These are phyloP conservation scores for Galeopsis tetrahit DNA, from an alignment of 257 asterid species.

Conservation along the genomic window DNA sequence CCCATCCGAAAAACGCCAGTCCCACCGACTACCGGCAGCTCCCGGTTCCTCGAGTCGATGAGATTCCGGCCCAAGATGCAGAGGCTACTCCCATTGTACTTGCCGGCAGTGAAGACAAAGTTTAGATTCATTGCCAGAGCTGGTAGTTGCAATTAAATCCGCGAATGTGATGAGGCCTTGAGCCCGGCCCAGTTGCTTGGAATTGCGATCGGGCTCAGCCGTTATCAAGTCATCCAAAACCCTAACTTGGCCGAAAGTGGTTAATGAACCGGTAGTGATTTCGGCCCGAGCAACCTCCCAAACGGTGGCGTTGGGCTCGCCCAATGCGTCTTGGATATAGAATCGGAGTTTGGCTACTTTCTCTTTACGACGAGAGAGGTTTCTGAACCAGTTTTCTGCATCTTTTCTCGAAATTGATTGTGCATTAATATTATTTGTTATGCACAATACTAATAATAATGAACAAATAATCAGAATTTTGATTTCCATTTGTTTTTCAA, in stretches of 20 bases:
- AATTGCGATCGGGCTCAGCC: slow-evolving; percentile 30
- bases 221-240: slow-evolving; percentile 39
- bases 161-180: slow-evolving; percentile 37
- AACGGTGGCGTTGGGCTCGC: slow-evolving; percentile 38
- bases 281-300: slow-evolving; percentile 42
- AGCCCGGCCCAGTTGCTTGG: slow-evolving; percentile 34
- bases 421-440: not conserved
- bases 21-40: slow-evolving; percentile 39
- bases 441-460: not conserved
- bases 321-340: slow-evolving; percentile 34
- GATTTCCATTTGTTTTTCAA: slow-evolving; percentile 12
- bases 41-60: slow-evolving; percentile 23
- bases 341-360: slow-evolving; percentile 29
- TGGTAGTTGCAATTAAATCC: slow-evolving; percentile 18
- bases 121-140: slow-evolving; percentile 35
- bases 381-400: slow-evolving; percentile 32
- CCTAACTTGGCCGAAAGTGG: slow-evolving; percentile 35
- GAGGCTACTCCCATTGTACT: slow-evolving; percentile 36
- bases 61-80: slow-evolving; percentile 34
- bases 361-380: slow-evolving; percentile 10
- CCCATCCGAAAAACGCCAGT: slow-evolving; percentile 35
- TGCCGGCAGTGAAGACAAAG: slow-evolving; percentile 31
- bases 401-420: not conserved
- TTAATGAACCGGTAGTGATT: slow-evolving; percentile 8
- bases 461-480: slow-evolving; percentile 12